These are phyloP conservation scores for Trichoderma erinaceum DNA, from an alignment of 495 filamentous ascomycete species.

Conservation along the genomic window DNA sequence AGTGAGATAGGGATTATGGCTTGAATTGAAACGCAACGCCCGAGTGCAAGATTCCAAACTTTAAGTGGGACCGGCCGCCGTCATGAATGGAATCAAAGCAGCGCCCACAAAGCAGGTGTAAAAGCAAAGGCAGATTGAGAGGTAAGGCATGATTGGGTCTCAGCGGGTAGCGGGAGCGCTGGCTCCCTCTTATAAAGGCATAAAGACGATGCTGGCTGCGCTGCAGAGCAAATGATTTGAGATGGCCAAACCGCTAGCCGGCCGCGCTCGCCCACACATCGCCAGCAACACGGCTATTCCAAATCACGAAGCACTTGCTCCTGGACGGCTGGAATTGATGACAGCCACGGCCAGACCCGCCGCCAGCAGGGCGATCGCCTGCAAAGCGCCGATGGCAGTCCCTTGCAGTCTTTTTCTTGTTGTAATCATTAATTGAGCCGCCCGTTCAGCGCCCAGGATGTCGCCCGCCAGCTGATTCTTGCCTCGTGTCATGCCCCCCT, in stretches of 20 bases:
- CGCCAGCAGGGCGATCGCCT: neutral
- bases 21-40: neutral
- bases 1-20: neutral
- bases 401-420: neutral
- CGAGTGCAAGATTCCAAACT: neutral
- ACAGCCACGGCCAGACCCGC: neutral
- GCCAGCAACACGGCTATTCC: neutral
- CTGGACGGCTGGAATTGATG: neutral
- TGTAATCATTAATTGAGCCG: neutral
- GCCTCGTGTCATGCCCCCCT: too few species aligned
- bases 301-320: constrained; percentile 7
- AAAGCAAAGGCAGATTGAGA: neutral
- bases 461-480: too few species aligned
- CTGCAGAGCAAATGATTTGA: neutral
- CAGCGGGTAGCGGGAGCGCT: neutral
- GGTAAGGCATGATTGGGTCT: neutral
- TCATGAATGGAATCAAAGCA: constrained; percentile 2
- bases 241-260: neutral
- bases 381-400: neutral
- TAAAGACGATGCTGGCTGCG: neutral
- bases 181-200: neutral
- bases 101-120: too few species aligned
- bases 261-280: neutral
- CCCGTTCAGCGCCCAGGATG: too few species aligned
- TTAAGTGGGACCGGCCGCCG: neutral